Evolutionary conservation across 2,329 filamentous ascomycete genomes (phyloP), one percentile per base, ranked within the genome.

Genomic region (Fusarium sacchari): DNA sequence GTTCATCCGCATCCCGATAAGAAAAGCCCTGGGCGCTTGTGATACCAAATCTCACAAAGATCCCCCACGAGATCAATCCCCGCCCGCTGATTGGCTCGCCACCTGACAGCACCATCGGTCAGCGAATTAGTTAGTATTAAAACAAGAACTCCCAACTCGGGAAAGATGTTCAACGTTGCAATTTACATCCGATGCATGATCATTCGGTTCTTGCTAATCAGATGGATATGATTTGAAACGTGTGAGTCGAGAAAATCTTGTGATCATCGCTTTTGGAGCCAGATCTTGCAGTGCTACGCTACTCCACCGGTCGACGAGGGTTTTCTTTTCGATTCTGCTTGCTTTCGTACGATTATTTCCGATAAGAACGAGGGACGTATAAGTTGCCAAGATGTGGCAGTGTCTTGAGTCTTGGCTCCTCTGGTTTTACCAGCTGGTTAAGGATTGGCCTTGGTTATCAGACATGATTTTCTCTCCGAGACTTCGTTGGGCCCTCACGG

Each of bases 11-110:
- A 2, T 15, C 10, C 6, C 22, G 26, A 40, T 22, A 42, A 44
- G 37, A 61, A 37, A 37, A 28, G 30, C 13, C 15, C 22, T 26
- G 24, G 32, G 24, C 24, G 37, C 56, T 37, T 60, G 44, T 64
- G 63, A 64, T 57, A 12, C 12, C 26, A 43, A 17, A 12, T 43
- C 22, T 18, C 9, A 28, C 39, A 40, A 46, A 28, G 49, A 60
- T 46, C 44, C n/a, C 44, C 62, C 64, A 67, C 64, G 64, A 67
- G 64, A 67, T 60, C 28, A 46, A 67, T 52, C 22, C 28, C 6
- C 5, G 22, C 28, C 30, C 28, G 20, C 34, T 17, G 4, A 67
- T 67, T 67, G 64, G 63, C 17, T 18, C 7, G n/a, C 22, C 18
- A 17, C 20, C 8, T 28, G 7, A 20, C 37, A 24, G 26, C 32